phyloP scores from a whole-genome alignment of 495 filamentous ascomycete species.

The Copromyces sp. region DNA sequence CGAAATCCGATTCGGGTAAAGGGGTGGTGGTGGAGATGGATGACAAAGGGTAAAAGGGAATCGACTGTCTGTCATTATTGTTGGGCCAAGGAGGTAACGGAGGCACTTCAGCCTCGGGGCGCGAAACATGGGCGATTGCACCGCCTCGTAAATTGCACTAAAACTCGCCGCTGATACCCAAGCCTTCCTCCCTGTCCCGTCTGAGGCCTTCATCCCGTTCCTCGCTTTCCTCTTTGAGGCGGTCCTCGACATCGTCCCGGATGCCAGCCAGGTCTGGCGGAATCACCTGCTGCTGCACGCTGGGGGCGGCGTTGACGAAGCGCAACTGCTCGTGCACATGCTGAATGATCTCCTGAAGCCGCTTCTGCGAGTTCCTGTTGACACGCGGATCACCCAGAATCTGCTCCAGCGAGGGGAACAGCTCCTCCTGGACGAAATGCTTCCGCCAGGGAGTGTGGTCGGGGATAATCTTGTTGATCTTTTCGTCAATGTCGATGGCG shows the following conservation, averaged over 20 bases:
- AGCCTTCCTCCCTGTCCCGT: conserved; percentile 31
- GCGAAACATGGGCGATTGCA: background rate
- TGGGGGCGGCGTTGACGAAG: conserved; percentile 75
- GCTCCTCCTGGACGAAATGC: conserved; percentile 74
- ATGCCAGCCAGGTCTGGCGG: conserved; percentile 66
- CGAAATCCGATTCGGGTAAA: background rate
- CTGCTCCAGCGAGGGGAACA: conserved; percentile 67
- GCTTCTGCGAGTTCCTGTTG: conserved; percentile 70
- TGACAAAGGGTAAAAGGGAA: background rate
- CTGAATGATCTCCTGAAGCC: conserved; percentile 61
- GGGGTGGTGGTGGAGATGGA: background rate
- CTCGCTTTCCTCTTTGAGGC: conserved; percentile 61
- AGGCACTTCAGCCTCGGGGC: background rate
- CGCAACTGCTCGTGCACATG: conserved; percentile 76
- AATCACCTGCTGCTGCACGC: conserved; percentile 74
- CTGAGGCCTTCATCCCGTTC: conserved; percentile 44
- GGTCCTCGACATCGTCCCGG: conserved; percentile 68
- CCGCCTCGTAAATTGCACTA: conserved; percentile 7
- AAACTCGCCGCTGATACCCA: conserved; percentile 32
- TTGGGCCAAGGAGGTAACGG: background rate
- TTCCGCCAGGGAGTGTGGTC: conserved; percentile 63
- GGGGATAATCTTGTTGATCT: conserved; percentile 64
- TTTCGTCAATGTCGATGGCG: conserved; percentile 62
- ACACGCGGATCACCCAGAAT: conserved; percentile 46
- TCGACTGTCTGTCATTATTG: background rate